phyloP scores from a whole-genome alignment of 2,329 filamentous ascomycete species.

The Stagonosporopsis tanaceti region DNA sequence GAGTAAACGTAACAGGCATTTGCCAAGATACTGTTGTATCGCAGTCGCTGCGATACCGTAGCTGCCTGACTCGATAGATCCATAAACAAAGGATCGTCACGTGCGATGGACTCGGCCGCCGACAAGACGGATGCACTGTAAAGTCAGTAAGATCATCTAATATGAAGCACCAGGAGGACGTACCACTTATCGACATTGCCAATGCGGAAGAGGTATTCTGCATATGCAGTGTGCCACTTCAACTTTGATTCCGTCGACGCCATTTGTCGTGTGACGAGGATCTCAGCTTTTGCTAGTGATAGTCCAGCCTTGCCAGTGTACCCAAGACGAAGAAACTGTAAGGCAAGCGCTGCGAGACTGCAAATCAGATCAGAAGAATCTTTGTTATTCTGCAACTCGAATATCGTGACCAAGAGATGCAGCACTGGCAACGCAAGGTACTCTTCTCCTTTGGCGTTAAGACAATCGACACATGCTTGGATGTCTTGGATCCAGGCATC shows the following conservation, averaged over 20 bases:
- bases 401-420: slow-evolving; percentile 56
- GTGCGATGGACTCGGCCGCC: slow-evolving; percentile 41
- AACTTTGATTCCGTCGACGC: slow-evolving; percentile 58
- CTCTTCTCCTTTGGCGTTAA: slow-evolving; percentile 65
- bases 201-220: slow-evolving; percentile 75
- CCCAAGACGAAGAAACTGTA: slow-evolving; percentile 67
- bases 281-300: slow-evolving; percentile 66
- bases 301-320: slow-evolving; percentile 66
- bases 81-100: slow-evolving; percentile 38
- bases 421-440: slow-evolving; percentile 59
- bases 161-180: background rate
- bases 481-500: slow-evolving; percentile 61
- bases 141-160: slow-evolving; percentile 23
- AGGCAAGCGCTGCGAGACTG: slow-evolving; percentile 57
- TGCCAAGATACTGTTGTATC: slow-evolving; percentile 62
- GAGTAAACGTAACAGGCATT: slow-evolving; percentile 72
- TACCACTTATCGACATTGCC: slow-evolving; percentile 70
- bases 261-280: slow-evolving; percentile 53
- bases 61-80: slow-evolving; percentile 42
- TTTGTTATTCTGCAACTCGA: slow-evolving; percentile 54
- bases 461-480: slow-evolving; percentile 62
- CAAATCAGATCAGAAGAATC: slow-evolving; percentile 52
- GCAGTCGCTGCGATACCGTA: slow-evolving; percentile 44
- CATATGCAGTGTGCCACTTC: slow-evolving; percentile 72
- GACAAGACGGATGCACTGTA: slow-evolving; percentile 39